phyloP scores from a whole-genome alignment of 257 asterid genomes.

The Salvia splendens region DNA sequence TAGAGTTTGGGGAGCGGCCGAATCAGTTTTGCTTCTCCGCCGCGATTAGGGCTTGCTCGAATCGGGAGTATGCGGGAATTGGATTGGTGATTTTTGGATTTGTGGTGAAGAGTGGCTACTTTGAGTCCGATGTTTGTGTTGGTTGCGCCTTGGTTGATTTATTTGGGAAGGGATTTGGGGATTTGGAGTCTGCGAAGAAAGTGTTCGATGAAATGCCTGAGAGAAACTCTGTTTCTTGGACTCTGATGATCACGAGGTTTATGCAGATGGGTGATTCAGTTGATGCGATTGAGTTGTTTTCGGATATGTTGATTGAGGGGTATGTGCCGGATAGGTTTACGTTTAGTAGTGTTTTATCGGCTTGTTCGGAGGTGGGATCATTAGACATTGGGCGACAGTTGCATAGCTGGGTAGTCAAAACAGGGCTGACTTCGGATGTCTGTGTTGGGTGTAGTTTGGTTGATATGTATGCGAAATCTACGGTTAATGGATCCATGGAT shows the following conservation, averaged over 20 bases:
- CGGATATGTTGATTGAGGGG: conserved; percentile 65
- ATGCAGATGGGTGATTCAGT: conserved; percentile 55
- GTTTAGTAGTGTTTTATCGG: conserved; percentile 74
- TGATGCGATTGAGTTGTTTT: conserved; percentile 51
- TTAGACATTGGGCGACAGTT: conserved; percentile 58
- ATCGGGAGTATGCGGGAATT: conserved; percentile 41
- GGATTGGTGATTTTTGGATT: conserved; percentile 74
- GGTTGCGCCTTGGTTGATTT: conserved; percentile 87
- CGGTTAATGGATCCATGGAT: conserved; percentile 53
- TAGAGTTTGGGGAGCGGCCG: conserved; percentile 66
- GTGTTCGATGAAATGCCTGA: conserved; percentile 82
- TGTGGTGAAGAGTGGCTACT: conserved; percentile 67
- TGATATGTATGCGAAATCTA: conserved; percentile 77
- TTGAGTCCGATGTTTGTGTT: conserved; percentile 76
- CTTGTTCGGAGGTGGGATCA: conserved; percentile 74
- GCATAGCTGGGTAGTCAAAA: conserved; percentile 65
- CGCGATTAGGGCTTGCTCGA: conserved; percentile 71
- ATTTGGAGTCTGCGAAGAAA: conserved; percentile 57
- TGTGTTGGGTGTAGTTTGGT: conserved; percentile 95
- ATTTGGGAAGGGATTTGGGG: conserved; percentile 65
- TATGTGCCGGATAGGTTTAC: conserved; percentile 68
- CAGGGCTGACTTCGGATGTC: conserved; percentile 61
- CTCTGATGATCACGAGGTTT: conserved; percentile 78
- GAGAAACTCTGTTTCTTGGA: conserved; percentile 79
- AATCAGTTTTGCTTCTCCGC: conserved; percentile 83